Base-by-base conservation (phyloP, 140 eudicot genomes). In the Eryngium alpinum region DNA sequence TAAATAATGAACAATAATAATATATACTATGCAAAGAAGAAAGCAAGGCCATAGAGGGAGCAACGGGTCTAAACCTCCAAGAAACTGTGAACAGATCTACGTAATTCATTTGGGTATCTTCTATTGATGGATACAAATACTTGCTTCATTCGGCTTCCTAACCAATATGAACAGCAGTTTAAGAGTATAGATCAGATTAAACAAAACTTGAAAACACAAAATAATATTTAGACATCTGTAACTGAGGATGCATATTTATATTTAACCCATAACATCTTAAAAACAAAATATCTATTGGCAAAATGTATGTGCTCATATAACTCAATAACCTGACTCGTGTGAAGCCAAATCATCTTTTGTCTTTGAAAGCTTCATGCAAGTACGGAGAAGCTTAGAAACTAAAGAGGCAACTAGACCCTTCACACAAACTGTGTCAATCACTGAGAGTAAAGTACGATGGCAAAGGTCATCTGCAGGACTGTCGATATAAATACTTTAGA, bases 61-160 rank as follows among this genome's bases (percentile, higher is more conserved):
- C 31, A 70, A 75, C 49, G 62, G 15, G 46, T 75, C 62, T 24
- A 82, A 73, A 93, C 98, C 98, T 90, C 83, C 69, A 91, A 43
- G 63, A 84, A 88, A 69, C 84, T 85, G 72, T 85, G 86, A 86
- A 91, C 84, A 77, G 97, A 90, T 82, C 85, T 86, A 15, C 91
- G 91, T 77, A 88, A 84, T 82, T 89, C 97, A 79, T 49, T 38
- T 49, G 92, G 90, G 86, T 92, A 89, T 33, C 87, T 90, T 75
- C 86, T 89, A 56, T 86, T 81, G n/a, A 95, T 67, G 69, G 88
- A 85, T 16, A 77, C 75, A 87, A 92, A 88, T 78, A 92, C 89
- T 83, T 92, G 84, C 77, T 87, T 89, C 80, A 80, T 83, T 80
- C 81, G 86, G 86, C 79, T 81, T 75, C 92, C 93, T 90, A 73